phyloP scores from a whole-genome alignment of 225 moss, liverwort and hornwort genomes.

The Bryum argenteum region DNA sequence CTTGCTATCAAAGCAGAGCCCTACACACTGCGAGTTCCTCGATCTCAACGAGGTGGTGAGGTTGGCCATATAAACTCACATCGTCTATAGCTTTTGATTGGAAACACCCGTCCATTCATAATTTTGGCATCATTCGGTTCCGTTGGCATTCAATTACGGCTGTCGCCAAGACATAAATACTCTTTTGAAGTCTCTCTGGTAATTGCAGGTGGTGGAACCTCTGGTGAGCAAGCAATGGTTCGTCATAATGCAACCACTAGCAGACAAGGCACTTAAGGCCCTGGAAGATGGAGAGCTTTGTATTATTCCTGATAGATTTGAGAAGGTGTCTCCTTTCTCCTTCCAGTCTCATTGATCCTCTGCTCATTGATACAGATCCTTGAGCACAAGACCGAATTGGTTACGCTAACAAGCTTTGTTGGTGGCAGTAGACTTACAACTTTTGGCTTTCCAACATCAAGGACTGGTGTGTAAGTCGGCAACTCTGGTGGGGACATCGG shows the following conservation, averaged over 20 bases:
- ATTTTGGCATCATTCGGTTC: not conserved
- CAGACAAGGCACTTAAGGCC: conserved; percentile 65
- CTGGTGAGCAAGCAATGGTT: conserved; percentile 88
- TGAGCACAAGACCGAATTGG: conserved; percentile 80
- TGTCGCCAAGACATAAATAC: not conserved
- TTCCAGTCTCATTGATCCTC: not conserved
- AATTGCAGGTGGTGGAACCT: conserved; percentile 71
- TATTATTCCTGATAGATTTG: conserved; percentile 81
- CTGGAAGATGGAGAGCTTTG: conserved; percentile 62
- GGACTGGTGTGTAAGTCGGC: conserved; percentile 86
- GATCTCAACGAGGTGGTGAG: conserved; percentile 98
- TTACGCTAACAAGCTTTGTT: conserved; percentile 58
- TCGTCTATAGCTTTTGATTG: conserved; percentile 2
- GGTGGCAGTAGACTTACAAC: conserved; percentile 67
- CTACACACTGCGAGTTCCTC: conserved; percentile 79
- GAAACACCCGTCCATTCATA: not conserved
- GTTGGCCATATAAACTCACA: conserved; percentile 41
- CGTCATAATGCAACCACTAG: conserved; percentile 72
- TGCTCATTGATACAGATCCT: conserved; percentile 47
- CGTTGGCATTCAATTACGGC: not conserved
- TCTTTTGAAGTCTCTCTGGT: conserved; percentile 20
- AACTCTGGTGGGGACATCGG: conserved; percentile 94
- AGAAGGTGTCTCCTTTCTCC: conserved; percentile 54
- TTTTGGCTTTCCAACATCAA: conserved; percentile 81
- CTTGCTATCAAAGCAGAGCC: conserved; percentile 80